Base-by-base conservation (phyloP, 164 flowering plant species). In the Chimonanthus salicifolius region DNA sequence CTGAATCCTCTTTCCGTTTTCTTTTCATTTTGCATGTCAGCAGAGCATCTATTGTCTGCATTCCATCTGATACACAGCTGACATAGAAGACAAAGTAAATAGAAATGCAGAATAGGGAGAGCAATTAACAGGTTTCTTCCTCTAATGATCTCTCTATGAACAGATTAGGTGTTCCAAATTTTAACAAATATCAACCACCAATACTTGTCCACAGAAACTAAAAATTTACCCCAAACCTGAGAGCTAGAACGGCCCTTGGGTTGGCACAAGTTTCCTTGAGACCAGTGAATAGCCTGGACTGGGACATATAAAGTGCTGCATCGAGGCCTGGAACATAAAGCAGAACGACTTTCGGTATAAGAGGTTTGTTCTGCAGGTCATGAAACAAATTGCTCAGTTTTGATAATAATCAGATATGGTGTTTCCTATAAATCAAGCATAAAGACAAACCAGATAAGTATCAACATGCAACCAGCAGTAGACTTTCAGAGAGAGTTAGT, bases 271-370 rank as follows among this genome's bases (percentile, higher is more conserved):
- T 83, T 74, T 86, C 82, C 74, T 88, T 90, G 49, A 94, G 83
- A 79, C 88, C 82, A 69, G 77, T 20, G 72, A 96, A 84, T 50
- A 76, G 13, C 64, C 84, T 87, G 66, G 86, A 78, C 65, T 90
- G 92, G 21, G 99, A 87, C 85, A 96, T 77, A 83, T 90, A 96
- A 74, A 94, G 76, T 69, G 91, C 92, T 7, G 99, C 97, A 87
- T 96, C 97, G 80, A 96, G 91, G 74, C 99, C 99, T 67, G 99
- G 99, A 74, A 94, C 77, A 83, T 94, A 96, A 66, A 94, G 87
- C 86, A 94, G 84, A 60, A 89, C 97, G 80, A 96, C 98, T 83
- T 96, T 96, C 49, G 87, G 90, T 72, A 96, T 96, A 74, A 96
- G 83, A 69, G 97, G 97, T 79, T 92, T 96, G 86, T 96, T 94